Percentiles rank a stretch among this genome's conserved stretches.
These are phyloP conservation scores for Metschnikowia baotianmanensis DNA, from an alignment of 805 yeast genomes.

Conservation along the genomic window DNA sequence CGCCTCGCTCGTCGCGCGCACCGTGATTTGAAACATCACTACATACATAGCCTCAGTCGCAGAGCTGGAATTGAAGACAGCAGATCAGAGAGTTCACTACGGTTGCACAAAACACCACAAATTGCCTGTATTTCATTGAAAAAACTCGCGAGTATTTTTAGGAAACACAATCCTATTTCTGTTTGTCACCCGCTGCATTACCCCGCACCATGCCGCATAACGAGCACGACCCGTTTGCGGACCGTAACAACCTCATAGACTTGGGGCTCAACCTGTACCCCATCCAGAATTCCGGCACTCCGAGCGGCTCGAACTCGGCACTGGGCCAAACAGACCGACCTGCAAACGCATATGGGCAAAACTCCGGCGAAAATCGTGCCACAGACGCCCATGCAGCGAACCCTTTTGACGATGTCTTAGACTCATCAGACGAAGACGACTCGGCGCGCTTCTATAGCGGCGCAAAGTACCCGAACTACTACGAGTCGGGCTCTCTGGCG, in stretches of 20 bases:
- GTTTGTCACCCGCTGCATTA: too few relatives aligned
- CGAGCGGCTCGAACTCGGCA: slow-evolving; percentile 1
- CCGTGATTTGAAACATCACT: too few relatives aligned
- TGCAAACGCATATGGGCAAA: background rate
- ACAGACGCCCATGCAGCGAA: slow-evolving; percentile 5
- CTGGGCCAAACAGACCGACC: background rate
- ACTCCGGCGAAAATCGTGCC: background rate
- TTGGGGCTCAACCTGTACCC: slow-evolving; percentile 25
- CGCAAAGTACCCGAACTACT: slow-evolving; percentile 9
- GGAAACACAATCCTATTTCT: too few relatives aligned
- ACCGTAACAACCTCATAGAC: slow-evolving; percentile 31
- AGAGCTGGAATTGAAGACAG: too few relatives aligned
- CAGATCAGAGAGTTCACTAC: too few relatives aligned
- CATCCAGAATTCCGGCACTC: slow-evolving; percentile 5
- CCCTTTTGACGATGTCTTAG: slow-evolving; percentile 34
- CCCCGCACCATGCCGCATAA: background rate
- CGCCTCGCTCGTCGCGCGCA: too few relatives aligned
- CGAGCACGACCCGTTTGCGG: slow-evolving; percentile 18
- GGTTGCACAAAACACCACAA: too few relatives aligned
- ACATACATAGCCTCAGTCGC: too few relatives aligned
- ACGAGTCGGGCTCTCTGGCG: slow-evolving; percentile 22
- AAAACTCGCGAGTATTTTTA: too few relatives aligned
- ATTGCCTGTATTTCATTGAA: too few relatives aligned
- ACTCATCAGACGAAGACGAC: slow-evolving; percentile 36
- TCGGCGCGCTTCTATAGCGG: slow-evolving; percentile 7